Evolutionary conservation across 2,329 filamentous ascomycete species (phyloP), one percentile per base, ranked within the genome.

Genomic region (Cylindrodendrum hubeiense): DNA sequence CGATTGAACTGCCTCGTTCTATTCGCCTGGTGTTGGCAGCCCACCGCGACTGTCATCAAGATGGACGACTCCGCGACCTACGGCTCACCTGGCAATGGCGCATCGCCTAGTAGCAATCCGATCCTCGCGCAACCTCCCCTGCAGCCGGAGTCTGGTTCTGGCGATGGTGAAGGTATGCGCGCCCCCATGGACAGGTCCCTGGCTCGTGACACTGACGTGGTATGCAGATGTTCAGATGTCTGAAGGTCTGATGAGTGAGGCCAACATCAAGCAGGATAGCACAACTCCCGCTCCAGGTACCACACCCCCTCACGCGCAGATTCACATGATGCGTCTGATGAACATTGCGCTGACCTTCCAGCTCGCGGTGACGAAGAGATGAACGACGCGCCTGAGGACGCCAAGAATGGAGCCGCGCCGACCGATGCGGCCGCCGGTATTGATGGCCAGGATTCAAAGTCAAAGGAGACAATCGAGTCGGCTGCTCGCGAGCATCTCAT

Each of bases 401-500:
- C 82, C 19, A 88, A 89, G 69, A 81, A 86, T 43, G 80, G 81
- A 22, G 79, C 76, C 65, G 81, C 78, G 43, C 80, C 81, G 15
- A 81, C 80, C n/a, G 85, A 85, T 37, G 83, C 82, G 15, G 78
- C 81, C 30, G 77, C 81, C 39, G 87, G 87, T 46, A 82, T 83
- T 17, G 80, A 84, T 4, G 82, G 81, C 15, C 87, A 86, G 62
- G 89, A 84, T 76, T 85, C 74, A 80, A 92, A 95, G 78, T 90
- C 91, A 44, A 98, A 97, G 81, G 89, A 94, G 59, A 89, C 89
- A 4, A 85, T 95, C 61, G 95, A 98, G 82, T 91, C 92, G 46
- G 91, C 94, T 4, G 97, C 96, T 55, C 93, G 95, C 70, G 93
- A 95, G 73, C 95, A 98, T 76, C 89, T 99, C 60, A 93, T 97